A percentile compares a stretch with the other conserved stretches of the same genome.
Conservation (phyloP, 2,329 filamentous ascomycete genomes). For the Fusarium redolens region DNA sequence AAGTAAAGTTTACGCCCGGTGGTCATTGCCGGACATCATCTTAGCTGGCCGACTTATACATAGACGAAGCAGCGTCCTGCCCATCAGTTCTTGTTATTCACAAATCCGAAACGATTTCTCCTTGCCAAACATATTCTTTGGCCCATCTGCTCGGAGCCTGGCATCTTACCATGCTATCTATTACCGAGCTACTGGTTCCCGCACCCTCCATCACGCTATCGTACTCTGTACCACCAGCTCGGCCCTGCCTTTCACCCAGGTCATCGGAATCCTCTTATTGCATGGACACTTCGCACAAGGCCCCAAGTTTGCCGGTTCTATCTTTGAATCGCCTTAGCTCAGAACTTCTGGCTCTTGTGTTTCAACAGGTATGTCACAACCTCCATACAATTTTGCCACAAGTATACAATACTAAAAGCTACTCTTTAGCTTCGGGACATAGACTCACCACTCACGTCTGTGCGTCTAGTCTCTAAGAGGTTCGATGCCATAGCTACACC, state of each 20-base stretch:
- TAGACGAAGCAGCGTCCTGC: conserved; percentile 23
- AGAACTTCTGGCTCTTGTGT: conserved; percentile 57
- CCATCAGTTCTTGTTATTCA: conserved; percentile 3
- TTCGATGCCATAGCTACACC: conserved; percentile 57
- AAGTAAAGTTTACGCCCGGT: conserved; percentile 19
- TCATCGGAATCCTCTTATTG: conserved; percentile 22
- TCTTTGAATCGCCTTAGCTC: conserved; percentile 52
- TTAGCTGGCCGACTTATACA: conserved; percentile 34
- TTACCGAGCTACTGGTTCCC: conserved; percentile 38
- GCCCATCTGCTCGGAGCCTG: neutral
- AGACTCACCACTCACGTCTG: conserved; percentile 48
- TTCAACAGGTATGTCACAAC: conserved; percentile 53
- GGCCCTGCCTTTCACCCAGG: conserved; percentile 14
- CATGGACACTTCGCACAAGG: conserved; percentile 37
- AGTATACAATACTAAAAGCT: conserved; percentile 21
- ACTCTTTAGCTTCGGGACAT: conserved; percentile 53
- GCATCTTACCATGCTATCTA: conserved; percentile 36
- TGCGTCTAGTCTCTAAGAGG: conserved; percentile 54
- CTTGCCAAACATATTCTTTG: conserved; percentile 12
- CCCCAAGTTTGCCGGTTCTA: conserved; percentile 7
- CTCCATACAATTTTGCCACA: neutral
- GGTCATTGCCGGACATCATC: conserved; percentile 9
- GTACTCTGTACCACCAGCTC: conserved; percentile 26
- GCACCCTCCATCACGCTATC: conserved; percentile 34
- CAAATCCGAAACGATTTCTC: neutral